Evolutionary conservation across 768 basidiomycete species (phyloP).

Genomic region (Suillus tomentosus): DNA sequence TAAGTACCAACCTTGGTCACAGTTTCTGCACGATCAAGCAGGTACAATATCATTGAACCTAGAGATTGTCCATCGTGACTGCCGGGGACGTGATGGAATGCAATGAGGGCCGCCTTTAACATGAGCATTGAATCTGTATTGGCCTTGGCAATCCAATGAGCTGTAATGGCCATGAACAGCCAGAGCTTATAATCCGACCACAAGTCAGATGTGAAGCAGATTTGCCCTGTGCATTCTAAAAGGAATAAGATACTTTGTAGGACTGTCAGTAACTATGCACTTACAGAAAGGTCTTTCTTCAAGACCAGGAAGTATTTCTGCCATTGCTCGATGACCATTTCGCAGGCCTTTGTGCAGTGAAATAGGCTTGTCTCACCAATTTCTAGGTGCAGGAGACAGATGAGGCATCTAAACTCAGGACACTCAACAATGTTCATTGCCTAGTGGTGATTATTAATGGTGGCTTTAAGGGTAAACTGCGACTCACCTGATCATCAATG

Average conservation of each 20-base stretch:
- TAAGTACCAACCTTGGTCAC: too few relatives aligned
- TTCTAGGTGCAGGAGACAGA: constrained; percentile 23
- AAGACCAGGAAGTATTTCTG: constrained; percentile 21
- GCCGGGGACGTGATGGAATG: too few relatives aligned
- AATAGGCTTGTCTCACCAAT: constrained; percentile 29
- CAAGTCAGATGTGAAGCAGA: constrained; percentile 35
- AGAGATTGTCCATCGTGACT: too few relatives aligned
- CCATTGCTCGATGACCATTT: constrained; percentile 25
- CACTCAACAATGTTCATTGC: constrained; percentile 1
- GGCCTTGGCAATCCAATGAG: constrained; percentile 27
- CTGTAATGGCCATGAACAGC: constrained; percentile 35
- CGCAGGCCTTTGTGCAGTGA: constrained; percentile 23
- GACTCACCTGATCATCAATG: too few relatives aligned
- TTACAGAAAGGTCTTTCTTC: constrained; percentile 26
- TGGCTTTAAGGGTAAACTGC: not conserved
- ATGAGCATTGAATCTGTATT: not conserved
- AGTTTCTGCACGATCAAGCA: too few relatives aligned
- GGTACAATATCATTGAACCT: too few relatives aligned
- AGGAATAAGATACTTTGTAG: not conserved
- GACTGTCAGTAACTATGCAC: not conserved
- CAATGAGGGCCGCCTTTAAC: constrained; percentile 13
- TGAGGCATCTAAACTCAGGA: constrained; percentile 26
- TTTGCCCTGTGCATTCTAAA: constrained; percentile 13
- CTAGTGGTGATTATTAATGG: not conserved
- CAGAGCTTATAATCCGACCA: constrained; percentile 33